Evolutionary conservation across 179 eudicot genomes (phyloP), one percentile per base, ranked within the genome.

Genomic region (Dionaea muscipula): DNA sequence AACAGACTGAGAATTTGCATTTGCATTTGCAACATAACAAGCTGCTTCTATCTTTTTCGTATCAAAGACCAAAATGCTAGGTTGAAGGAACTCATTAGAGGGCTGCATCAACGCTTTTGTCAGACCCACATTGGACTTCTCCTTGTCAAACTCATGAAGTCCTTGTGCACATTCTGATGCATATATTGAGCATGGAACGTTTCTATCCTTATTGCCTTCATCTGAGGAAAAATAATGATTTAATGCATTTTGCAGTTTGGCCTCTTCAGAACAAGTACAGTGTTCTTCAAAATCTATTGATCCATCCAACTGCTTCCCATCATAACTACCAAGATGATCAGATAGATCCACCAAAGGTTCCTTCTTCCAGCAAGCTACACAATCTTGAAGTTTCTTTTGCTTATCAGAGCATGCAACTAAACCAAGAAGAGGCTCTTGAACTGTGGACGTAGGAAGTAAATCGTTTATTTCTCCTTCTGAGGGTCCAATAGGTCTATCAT

Each of bases 371-470:
- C 53, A 33, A 22, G 43, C 39, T 52, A 53, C 56, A 53, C 56
- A 53, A 47, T 54, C 69, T 47, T 60, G 55, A 36, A 31, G n/a
- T 48, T 37, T 57, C 50, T 33, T 7, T 24, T 36, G 51, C 57
- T 66, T 67, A 47, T 49, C 56, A 21, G 75, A 49, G 68, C 65
- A 68, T 63, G 60, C 71, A 60, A 63, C 61, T 55, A 68, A 47
- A 53, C 27, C 17, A 36, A 62, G 56, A 16, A 38, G 28, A 57
- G 80, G 60, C 44, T 41, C 56, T 52, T 53, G 67, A 52, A 28
- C 18, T 26, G 9, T 9, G 36, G 73, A 66, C 49, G 17, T 41
- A 21, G 54, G 57, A 75, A 38, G 36, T 33, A 67, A 62, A 58
- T 49, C 52, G 47, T 70, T 71, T 7, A 59, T 16, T 61, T 33